phyloP scores from a whole-genome alignment of 2,329 filamentous ascomycete genomes.

The Fusarium sp. region DNA sequence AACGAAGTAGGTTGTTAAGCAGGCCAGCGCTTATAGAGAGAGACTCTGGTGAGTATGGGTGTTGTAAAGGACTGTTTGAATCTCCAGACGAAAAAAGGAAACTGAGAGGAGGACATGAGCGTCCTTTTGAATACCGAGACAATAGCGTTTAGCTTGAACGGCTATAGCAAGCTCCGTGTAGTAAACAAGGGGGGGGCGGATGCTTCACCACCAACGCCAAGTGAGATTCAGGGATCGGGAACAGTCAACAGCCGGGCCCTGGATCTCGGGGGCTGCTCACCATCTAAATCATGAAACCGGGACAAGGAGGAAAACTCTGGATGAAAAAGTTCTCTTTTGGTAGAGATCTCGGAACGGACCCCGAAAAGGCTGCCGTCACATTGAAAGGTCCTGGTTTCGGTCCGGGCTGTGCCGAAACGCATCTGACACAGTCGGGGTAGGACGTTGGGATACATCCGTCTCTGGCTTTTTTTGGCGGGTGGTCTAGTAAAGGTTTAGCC shows the following conservation, averaged over 20 bases:
- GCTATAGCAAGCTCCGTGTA: conserved; percentile 32
- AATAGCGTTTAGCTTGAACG: neutral
- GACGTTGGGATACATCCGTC: neutral
- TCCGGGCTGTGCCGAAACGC: neutral
- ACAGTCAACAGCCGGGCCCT: conserved; percentile 21
- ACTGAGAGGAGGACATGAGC: neutral
- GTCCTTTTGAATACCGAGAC: neutral
- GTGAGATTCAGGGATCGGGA: conserved; percentile 25
- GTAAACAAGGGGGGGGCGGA: conserved; percentile 7
- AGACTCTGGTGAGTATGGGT: conserved; percentile 7
- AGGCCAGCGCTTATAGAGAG: conserved; percentile 39
- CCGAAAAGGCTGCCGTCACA: neutral
- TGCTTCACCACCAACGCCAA: conserved; percentile 32
- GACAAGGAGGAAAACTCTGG: neutral
- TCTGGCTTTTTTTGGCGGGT: neutral
- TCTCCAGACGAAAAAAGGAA: conserved; percentile 4
- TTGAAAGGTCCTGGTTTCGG: neutral
- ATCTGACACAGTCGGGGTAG: neutral
- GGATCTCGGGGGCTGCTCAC: neutral
- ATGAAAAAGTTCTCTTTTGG: neutral
- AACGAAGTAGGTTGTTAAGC: conserved; percentile 24
- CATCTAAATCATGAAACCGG: conserved; percentile 5
- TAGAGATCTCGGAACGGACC: neutral
- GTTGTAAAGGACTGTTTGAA: conserved; percentile 23
- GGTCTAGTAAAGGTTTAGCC: neutral